Evolutionary conservation across 768 basidiomycete species (phyloP).

Genomic region (Lactarius tabidus): DNA sequence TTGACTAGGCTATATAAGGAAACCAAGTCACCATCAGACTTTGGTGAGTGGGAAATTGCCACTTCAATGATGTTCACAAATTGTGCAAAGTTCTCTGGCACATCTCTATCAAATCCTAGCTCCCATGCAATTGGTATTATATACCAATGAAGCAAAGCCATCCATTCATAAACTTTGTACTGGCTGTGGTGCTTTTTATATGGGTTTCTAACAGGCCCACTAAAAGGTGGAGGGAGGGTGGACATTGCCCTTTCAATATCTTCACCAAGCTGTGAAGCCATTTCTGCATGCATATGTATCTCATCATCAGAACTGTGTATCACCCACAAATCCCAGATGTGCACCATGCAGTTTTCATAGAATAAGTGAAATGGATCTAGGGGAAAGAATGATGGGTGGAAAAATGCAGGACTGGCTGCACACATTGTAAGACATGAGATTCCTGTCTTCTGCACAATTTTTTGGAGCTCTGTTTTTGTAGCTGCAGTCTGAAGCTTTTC

Average conservation of each 20-base stretch:
- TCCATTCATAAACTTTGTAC: no score
- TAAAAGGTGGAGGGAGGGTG: not conserved
- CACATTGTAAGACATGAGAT: not conserved
- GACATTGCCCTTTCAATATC: not conserved
- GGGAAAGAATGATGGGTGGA: slow-evolving; percentile 36
- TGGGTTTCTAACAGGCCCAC: not conserved
- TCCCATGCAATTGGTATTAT: not conserved
- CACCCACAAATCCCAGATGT: slow-evolving; percentile 35
- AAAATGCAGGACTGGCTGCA: slow-evolving; percentile 28
- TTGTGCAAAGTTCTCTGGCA: slow-evolving; percentile 11
- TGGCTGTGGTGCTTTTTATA: not conserved
- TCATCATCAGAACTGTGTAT: not conserved
- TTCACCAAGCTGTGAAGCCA: slow-evolving; percentile 7
- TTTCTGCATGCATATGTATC: not conserved
- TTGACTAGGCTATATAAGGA: not conserved
- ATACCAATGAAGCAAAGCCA: not conserved
- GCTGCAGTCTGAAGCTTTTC: not conserved
- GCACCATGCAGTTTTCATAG: slow-evolving; percentile 34
- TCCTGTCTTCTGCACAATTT: not conserved
- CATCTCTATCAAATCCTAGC: slow-evolving; percentile 7
- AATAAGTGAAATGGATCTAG: slow-evolving; percentile 37
- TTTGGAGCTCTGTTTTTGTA: not conserved
- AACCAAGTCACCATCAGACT: not conserved
- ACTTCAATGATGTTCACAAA: slow-evolving; percentile 6
- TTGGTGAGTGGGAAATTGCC: not conserved